Conservation (phyloP, 345 rosid genomes). For the Eucalyptus marginata region DNA sequence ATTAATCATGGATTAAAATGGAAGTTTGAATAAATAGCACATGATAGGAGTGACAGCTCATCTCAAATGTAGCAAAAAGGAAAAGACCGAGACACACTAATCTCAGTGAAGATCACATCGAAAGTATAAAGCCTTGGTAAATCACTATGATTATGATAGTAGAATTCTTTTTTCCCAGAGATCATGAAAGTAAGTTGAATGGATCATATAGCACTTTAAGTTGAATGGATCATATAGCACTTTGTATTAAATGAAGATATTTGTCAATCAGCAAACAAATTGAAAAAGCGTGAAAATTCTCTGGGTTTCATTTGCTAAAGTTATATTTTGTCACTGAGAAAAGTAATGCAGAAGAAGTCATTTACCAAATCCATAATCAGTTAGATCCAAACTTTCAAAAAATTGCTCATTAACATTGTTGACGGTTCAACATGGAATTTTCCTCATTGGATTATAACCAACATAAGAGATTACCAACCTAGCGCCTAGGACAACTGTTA, state of each 20-base stretch:
- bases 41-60: neutral
- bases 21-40: no score
- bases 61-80: neutral
- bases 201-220: no score
- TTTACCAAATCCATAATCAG: neutral
- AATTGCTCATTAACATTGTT: neutral
- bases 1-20: neutral
- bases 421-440: neutral
- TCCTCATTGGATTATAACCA: neutral
- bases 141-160: neutral
- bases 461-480: neutral
- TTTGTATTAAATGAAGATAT: neutral
- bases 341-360: no score
- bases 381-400: no score
- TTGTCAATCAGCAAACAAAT: accelerated
- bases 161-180: neutral
- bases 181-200: neutral
- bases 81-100: neutral
- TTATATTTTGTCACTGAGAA: no score
- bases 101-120: neutral
- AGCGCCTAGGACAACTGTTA: accelerated
- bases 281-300: neutral
- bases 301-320: neutral
- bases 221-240: neutral
- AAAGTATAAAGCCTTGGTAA: accelerated